phyloP scores from a whole-genome alignment of 208 protist species.

The Strigomonas culicis region DNA sequence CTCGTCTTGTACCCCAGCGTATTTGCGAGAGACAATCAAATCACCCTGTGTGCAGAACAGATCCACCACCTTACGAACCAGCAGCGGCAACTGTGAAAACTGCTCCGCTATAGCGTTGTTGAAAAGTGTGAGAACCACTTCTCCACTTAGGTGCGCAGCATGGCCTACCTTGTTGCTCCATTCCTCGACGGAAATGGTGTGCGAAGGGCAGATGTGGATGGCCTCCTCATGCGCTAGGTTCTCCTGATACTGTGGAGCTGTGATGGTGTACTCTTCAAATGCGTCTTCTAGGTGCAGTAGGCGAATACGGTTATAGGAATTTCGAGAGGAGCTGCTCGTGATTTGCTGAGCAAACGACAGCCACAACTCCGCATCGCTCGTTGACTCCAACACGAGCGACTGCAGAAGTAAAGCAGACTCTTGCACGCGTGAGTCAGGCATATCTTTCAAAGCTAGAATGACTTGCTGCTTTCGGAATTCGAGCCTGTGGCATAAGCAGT shows the following conservation, averaged over 20 bases:
- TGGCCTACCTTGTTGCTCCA: constrained; percentile 53
- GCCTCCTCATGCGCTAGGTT: constrained; percentile 54
- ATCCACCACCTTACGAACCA: constrained; percentile 60
- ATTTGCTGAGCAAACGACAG: constrained; percentile 43
- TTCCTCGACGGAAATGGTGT: constrained; percentile 36
- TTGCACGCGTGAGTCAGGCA: constrained; percentile 54
- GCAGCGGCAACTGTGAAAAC: constrained; percentile 68
- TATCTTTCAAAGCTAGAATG: constrained; percentile 54
- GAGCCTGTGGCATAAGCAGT: constrained; percentile 64
- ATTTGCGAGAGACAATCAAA: constrained; percentile 69
- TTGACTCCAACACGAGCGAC: constrained; percentile 63
- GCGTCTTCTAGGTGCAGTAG: constrained; percentile 64
- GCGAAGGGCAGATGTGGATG: constrained; percentile 41
- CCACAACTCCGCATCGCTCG: constrained; percentile 75
- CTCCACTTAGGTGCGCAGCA: constrained; percentile 17
- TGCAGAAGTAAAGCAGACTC: constrained; percentile 52
- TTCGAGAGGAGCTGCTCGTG: neutral
- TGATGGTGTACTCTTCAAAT: constrained; percentile 83
- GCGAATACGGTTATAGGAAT: constrained; percentile 23
- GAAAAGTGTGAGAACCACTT: constrained; percentile 55
- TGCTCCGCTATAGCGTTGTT: constrained; percentile 76
- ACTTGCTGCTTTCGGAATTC: constrained; percentile 66
- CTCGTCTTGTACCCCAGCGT: constrained; percentile 38
- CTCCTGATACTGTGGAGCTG: constrained; percentile 70
- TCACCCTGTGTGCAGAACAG: constrained; percentile 77